A percentile compares a stretch with the other conserved stretches of the same genome.
Conservation (phyloP, 108 stramenopile genomes). For the Skeletonema menzelii region DNA sequence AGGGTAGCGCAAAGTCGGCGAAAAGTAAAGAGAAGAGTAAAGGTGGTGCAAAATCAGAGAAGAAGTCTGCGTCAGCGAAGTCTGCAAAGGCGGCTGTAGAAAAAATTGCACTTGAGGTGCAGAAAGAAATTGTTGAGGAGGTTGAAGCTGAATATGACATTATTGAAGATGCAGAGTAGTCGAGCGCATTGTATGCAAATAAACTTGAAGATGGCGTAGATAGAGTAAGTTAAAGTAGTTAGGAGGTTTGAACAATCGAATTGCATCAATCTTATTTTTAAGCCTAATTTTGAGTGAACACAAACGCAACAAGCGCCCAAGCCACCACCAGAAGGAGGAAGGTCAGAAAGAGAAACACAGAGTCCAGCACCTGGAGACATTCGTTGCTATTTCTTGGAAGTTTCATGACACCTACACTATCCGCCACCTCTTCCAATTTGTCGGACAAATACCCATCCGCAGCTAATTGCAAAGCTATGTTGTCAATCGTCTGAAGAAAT, state of each 20-base stretch:
- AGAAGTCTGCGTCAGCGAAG: background rate
- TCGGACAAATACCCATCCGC: conserved; percentile 48
- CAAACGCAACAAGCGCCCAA: conserved; percentile 11
- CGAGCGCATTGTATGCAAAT: background rate
- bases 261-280: background rate
- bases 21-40: background rate
- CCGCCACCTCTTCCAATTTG: conserved; percentile 18
- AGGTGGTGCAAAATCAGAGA: background rate
- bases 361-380: conserved; percentile 42
- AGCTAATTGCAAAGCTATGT: conserved; percentile 50
- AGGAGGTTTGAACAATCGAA: background rate
- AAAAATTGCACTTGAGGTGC: background rate
- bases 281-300: background rate
- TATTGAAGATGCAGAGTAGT: background rate
- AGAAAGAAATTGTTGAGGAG: background rate
- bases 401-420: conserved; percentile 21
- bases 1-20: background rate
- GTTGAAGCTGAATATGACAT: background rate
- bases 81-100: background rate
- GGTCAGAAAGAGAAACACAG: conserved; percentile 42
- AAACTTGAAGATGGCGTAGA: no score
- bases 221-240: background rate
- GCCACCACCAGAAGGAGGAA: conserved; percentile 33
- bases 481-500: conserved; percentile 63
- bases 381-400: conserved; percentile 22